Evolutionary conservation across 257 asterid genomes (phyloP), one percentile per base, ranked within the genome.

Genomic region (Lycium ferocissimum): DNA sequence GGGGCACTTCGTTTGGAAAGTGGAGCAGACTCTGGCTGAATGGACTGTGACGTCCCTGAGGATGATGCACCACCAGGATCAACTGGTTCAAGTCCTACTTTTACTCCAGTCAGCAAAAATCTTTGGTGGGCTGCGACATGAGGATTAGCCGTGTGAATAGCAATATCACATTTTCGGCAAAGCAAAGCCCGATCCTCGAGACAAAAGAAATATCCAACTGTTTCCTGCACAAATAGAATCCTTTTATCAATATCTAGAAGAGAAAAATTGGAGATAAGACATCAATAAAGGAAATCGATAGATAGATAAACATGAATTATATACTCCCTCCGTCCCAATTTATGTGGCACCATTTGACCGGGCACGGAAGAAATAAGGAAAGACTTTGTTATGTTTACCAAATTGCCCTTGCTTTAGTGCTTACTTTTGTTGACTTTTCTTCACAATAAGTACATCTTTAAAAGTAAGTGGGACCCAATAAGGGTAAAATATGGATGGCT

Each of bases 171-270:
- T 83, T 92, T 94, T 73, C 98, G 81, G 88, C 99, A 97, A 1
- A 97, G 95, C 78, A 97, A 85, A 86, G 99, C 97, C 63, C 99
- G 93, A 84, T 97, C 99, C 90, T 97, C 98, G 54, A 97, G 90
- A 89, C 98, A 97, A 85, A 97, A 97, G 95, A 97, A 93, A 88
- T 91, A 97, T 40, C 99, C 98, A 14, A 88, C 89, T 0, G 98
- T 75, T 91, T 95, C 98, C 98, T 97, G 97, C 86, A 89, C 6
- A 82, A 79, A 59, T 70, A 37, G 18, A n/a, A 79, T 67, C 62
- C 62, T 57, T 40, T 84, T 2, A 59, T 58, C 62, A 82, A 53
- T 12, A 62, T 43, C 62, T 13, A 75, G 59, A 75, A 49, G 13
- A 49, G 13, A 22, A 22, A 2, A 33, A 53, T 5, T 78, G 49